These are phyloP conservation scores for Pterocarpus macrocarpus DNA, from an alignment of 306 rosid species.

Conservation along the genomic window DNA sequence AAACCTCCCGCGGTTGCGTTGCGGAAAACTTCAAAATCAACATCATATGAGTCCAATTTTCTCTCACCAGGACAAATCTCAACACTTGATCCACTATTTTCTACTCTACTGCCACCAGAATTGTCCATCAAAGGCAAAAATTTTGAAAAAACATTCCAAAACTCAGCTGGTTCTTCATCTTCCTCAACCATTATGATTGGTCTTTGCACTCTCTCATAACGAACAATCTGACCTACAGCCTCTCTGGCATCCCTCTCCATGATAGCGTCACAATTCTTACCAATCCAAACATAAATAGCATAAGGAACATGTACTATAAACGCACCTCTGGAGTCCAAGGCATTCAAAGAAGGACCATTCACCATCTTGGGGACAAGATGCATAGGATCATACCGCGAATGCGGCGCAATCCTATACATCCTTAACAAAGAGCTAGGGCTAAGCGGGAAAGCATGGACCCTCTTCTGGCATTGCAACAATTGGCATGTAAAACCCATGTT, in stretches of 20 bases:
- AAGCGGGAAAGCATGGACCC: conserved; percentile 94
- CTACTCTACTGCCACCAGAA: conserved; percentile 53
- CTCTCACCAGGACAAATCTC: conserved; percentile 63
- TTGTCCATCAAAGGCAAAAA: conserved; percentile 84
- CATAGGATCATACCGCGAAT: conserved; percentile 92
- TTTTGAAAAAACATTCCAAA: conserved; percentile 84
- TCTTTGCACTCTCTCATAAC: conserved; percentile 90
- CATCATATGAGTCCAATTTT: conserved; percentile 70
- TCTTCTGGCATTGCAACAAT: conserved; percentile 92
- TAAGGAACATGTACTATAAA: conserved; percentile 82
- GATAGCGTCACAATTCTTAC: conserved; percentile 77
- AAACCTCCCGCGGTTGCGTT: conserved; percentile 89
- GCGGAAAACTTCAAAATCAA: conserved; percentile 88
- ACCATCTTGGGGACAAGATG: conserved; percentile 97
- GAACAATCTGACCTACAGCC: conserved; percentile 92
- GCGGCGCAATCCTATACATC: conserved; percentile 92
- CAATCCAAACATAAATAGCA: conserved; percentile 92
- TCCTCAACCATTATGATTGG: conserved; percentile 72
- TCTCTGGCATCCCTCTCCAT: conserved; percentile 98
- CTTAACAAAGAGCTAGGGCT: conserved; percentile 94
- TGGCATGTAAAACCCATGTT: conserved; percentile 98
- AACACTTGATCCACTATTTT: conserved; percentile 48
- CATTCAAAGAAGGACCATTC: conserved; percentile 72
- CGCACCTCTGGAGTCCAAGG: conserved; percentile 94
- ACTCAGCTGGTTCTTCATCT: conserved; percentile 80